Evolutionary conservation across 331 rosid genomes (phyloP), one percentile per base, ranked within the genome.

Genomic region (Acacia pycnantha): DNA sequence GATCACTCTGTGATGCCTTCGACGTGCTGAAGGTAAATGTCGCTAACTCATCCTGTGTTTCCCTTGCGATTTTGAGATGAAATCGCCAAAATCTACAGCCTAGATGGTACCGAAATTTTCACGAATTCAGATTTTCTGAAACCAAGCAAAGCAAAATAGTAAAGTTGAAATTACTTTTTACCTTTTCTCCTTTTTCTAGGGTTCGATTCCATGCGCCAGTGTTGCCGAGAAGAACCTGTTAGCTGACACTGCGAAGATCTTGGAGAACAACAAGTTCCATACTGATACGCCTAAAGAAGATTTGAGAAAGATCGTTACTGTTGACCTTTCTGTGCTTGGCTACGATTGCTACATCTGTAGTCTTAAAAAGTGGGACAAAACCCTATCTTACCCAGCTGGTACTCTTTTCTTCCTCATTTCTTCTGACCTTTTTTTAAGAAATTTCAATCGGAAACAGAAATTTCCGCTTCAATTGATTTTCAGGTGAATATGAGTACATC

Each of bases 401-500:
- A 87, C 64, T 6, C 1, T 53, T 70, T 59, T n/a, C 53, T 82
- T 41, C 69, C 71, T 3, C 33, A 18, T 31, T 19, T 51, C 16
- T 18, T 18, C 4, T 9, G 1, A 27, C 12, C 13, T 50, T 19
- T 21, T 31, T 27, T 1, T 29, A 1, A 16, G 43, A 40, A 41
- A 41, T 22, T 50, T 27, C 40, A 12, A 50, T 56, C 9, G 5
- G 22, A 56, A 65, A 33, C 14, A 31, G 12, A 7, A 69, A 35
- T 78, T 70, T 59, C 12, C 43, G 2, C 33, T 14, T 24, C 37
- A 56, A 66, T 47, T 76, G 37, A 72, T 19, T 35, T 4, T 79
- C 81, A 93, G 98, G 98, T 53, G 97, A 93, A 76, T 91, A 95
- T 33, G 97, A 95, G 79, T 93, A 89, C 88, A 88, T 93, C 62